Base-by-base conservation (phyloP, 345 rosid genomes). In the Eutrema japonicum region DNA sequence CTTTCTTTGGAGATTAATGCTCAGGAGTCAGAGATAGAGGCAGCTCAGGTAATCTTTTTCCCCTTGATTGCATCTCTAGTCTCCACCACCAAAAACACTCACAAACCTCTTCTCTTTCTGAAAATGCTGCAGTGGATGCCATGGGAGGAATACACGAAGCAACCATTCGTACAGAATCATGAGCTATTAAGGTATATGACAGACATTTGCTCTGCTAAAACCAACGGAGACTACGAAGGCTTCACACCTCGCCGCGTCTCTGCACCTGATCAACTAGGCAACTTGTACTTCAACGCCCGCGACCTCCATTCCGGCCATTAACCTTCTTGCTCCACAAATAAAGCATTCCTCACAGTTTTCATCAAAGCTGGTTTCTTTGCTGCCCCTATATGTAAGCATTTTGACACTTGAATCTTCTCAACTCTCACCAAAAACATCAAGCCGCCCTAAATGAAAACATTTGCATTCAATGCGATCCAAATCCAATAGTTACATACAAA, bases 21-120 rank as follows among this genome's bases (percentile, higher is more conserved):
- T 79, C 97, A 92, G 73, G 89, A 89, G 59, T 43, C 86, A 10
- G 97, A 95, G 85, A 81, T 95, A 48, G 90, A 81, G 51, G 95
- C 89, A 11, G 90, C 95, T 27, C 79, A 82, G 91, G 98, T 89
- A 83, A 45, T 35, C 2, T 3, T 10, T 22, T 5, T 0, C 10
- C 8, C 12, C 50, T 65, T 60, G 36, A 16, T 8, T 12, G 11
- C 46, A 7, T 29, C 26, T 68, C 49, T 7, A 66, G 42, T 58
- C 73, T 68, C 63, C 8, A 45, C 65, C 37, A 52, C 30, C 35
- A 13, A 43, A 38, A 41, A 54, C 78, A 27, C 45, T 53, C 22
- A 49, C 51, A 1, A 38, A 9, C 55, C 68, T 50, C 32, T 37
- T 38, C 26, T 53, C 62, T n/a, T 29, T 70, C 51, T 79, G 51